Evolutionary conservation across 257 asterid species (phyloP).

Genomic region (Solanum gracilifrons): DNA sequence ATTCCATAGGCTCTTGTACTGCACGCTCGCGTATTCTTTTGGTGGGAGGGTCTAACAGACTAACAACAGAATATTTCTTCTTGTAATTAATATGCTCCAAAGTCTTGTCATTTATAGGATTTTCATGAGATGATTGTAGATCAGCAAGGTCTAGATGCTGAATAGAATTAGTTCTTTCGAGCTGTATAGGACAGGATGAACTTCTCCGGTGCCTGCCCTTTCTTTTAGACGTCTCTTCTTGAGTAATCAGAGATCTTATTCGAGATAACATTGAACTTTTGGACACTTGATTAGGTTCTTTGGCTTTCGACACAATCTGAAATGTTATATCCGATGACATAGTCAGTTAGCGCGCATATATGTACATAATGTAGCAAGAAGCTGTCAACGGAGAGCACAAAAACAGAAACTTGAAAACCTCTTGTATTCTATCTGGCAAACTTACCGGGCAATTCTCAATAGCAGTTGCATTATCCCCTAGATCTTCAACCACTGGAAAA

Average conservation of each 20-base stretch:
- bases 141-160: slow-evolving; percentile 12
- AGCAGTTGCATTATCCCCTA: slow-evolving; percentile 1
- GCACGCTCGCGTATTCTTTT: background rate
- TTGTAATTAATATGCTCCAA: background rate
- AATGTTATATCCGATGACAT: background rate
- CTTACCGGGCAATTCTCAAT: slow-evolving; percentile 27
- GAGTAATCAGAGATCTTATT: slow-evolving; percentile 41
- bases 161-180: slow-evolving; percentile 2
- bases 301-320: slow-evolving; percentile 24
- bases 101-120: background rate
- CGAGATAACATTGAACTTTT: slow-evolving; percentile 62
- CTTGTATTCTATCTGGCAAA: background rate
- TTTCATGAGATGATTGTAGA: background rate
- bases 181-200: slow-evolving; percentile 27
- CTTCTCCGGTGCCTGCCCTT: slow-evolving; percentile 52
- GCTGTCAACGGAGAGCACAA: background rate
- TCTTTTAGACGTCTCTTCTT: slow-evolving; percentile 35
- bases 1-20: background rate
- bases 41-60: slow-evolving; percentile 8
- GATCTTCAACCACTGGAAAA: slow-evolving; percentile 21
- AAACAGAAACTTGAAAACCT: background rate
- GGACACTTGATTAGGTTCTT: slow-evolving; percentile 16
- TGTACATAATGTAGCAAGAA: background rate
- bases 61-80: slow-evolving; percentile 1
- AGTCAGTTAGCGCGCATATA: background rate